Evolutionary conservation across 306 rosid species (phyloP), one percentile per base, ranked within the genome.

Genomic region (Casuarina glauca): DNA sequence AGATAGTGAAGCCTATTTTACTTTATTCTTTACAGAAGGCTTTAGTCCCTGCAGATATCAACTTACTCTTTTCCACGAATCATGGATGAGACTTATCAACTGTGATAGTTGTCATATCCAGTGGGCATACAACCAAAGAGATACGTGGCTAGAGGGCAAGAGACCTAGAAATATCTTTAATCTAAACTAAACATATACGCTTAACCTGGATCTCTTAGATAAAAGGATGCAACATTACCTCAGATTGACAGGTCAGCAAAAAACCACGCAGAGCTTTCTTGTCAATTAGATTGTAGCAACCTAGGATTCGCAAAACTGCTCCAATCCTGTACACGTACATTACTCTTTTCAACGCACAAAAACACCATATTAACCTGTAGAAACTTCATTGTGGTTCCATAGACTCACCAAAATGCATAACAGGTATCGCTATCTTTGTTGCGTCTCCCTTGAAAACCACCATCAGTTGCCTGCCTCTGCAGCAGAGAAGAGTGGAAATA

Each of bases 371-470:
- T 53, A 57, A 53, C 70, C 41, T 67, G 4, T 36, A 71, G 51
- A 77, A 26, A 77, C 13, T 75, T 42, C 69, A 72, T 17, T 38
- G 80, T 44, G 76, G 61, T 42, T 67, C 32, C 60, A 71, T 63
- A 51, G 46, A 69, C 96, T 76, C 75, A 93, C 99, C 99, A 95
- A 82, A 93, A 95, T 74, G 99, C 97, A 78, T 95, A 95, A 76
- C 99, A 95, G 9, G 97, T 87, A 76, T 93, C 97, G 16, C 91
- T 89, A 60, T 86, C 17, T 89, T 95, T 95, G 89, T 95, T 95
- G 50, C 91, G 88, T 83, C 99, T 85, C 80, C 99, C 99, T 79
- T 95, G 99, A 83, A 93, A 87, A 73, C 98, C 98, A 80, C 99
- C 99, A 83, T 95, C 90, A 32, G 73, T 74, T 46, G 86, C 94